These are phyloP conservation scores for Xylariaceae sp. DNA, from an alignment of 2,329 filamentous ascomycete species.

Conservation along the genomic window DNA sequence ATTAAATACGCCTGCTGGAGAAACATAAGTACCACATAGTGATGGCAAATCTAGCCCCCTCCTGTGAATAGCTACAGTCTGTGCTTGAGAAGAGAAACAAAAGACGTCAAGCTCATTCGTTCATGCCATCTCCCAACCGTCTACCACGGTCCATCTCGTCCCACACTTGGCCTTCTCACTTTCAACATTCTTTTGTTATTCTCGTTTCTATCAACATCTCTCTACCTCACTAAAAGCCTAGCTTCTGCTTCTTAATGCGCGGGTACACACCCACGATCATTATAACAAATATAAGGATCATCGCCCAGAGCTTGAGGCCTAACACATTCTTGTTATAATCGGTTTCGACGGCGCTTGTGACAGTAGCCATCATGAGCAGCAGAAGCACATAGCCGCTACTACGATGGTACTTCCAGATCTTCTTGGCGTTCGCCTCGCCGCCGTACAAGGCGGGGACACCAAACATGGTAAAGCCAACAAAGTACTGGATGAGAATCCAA, in stretches of 20 bases:
- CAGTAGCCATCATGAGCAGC: constrained; percentile 73
- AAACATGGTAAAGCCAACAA: constrained; percentile 84
- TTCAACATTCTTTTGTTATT: neutral
- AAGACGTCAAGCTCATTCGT: neutral
- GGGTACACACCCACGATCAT: constrained; percentile 75
- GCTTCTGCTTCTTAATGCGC: constrained; percentile 81
- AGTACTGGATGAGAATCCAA: constrained; percentile 72
- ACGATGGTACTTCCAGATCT: constrained; percentile 89
- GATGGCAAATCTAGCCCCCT: neutral
- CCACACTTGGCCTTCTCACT: neutral
- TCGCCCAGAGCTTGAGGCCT: constrained; percentile 77
- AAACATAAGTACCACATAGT: neutral
- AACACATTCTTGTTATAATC: constrained; percentile 72
- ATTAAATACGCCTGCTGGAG: constrained; percentile 14
- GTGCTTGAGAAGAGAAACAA: constrained; percentile 4
- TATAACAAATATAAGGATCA: constrained; percentile 69
- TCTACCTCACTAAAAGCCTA: constrained; percentile 61
- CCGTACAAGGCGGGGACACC: constrained; percentile 77
- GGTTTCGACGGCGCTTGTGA: constrained; percentile 77
- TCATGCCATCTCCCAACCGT: neutral
- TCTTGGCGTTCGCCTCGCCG: constrained; percentile 78
- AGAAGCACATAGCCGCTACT: constrained; percentile 76
- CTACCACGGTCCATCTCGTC: neutral
- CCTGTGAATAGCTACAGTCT: neutral
- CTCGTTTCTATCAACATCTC: neutral